Percentiles rank a stretch among this genome's conserved stretches.
Conservation (phyloP, 306 rosid species). For the Glycine latifolia region DNA sequence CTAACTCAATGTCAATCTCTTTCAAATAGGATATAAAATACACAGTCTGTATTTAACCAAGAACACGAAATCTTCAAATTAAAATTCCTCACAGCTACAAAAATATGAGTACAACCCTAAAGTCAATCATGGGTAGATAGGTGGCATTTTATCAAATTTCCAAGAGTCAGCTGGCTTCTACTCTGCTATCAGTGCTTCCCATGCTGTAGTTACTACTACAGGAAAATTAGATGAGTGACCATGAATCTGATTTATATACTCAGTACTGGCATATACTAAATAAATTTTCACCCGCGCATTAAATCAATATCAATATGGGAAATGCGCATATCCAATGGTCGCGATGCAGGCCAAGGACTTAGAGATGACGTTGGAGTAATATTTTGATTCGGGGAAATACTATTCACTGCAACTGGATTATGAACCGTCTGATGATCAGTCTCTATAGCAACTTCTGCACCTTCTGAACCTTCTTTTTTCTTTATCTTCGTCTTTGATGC, state of each 20-base stretch:
- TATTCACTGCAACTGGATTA: slow-evolving; percentile 56
- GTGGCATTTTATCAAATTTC: slow-evolving; percentile 47
- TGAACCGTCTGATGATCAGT: slow-evolving; percentile 67
- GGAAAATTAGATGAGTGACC: slow-evolving; percentile 60
- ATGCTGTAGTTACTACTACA: slow-evolving; percentile 56
- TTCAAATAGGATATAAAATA: slow-evolving; percentile 32
- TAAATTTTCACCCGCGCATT: slow-evolving; percentile 80
- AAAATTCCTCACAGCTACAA: slow-evolving; percentile 53
- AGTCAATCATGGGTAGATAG: slow-evolving; percentile 57
- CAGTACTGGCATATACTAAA: slow-evolving; percentile 37
- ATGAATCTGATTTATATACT: slow-evolving; percentile 54
- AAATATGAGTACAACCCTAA: slow-evolving; percentile 56
- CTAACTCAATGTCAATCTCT: neutral
- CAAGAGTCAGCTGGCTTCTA: slow-evolving; percentile 59
- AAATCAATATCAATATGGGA: slow-evolving; percentile 89
- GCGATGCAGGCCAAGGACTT: slow-evolving; percentile 77
- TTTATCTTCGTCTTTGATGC: slow-evolving; percentile 71
- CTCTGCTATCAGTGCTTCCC: slow-evolving; percentile 52
- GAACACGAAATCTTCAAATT: slow-evolving; percentile 47
- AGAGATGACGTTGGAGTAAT: slow-evolving; percentile 65
- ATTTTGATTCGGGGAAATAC: slow-evolving; percentile 61
- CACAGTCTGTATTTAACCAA: slow-evolving; percentile 21
- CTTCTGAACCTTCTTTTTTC: slow-evolving; percentile 67
- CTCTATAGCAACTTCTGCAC: slow-evolving; percentile 64
- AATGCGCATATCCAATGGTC: slow-evolving; percentile 78